Evolutionary conservation across 495 filamentous ascomycete species (phyloP), one percentile per base, ranked within the genome.

Genomic region (Letharia columbiana): DNA sequence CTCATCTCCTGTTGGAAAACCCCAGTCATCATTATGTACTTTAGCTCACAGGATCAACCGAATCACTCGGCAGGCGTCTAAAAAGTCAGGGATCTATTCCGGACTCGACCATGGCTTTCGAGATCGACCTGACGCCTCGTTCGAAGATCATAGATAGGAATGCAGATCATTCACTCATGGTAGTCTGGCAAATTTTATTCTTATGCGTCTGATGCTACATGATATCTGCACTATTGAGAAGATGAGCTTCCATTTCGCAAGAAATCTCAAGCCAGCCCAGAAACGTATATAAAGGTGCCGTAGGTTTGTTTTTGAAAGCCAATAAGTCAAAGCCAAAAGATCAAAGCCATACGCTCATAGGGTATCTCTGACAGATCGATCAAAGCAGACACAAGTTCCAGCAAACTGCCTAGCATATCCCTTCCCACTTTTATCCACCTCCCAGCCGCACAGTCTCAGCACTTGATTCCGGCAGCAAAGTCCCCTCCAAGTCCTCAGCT

Each of bases 401-500:
- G 23, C 62, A 42, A 58, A 39, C 40, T 33, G 4, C 33, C 40
- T 15, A 35, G 28, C 28, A 28, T 45, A 40, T 40, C 39, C 42
- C 15, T 37, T 37, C 54, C 41, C 11, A 18, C n/a, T 31, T 17
- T 37, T 42, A n/a, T 2, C 17, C 41, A 42, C 15, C 15, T 50
- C 35, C 41, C 13, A 61, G 58, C 64, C 59, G 37, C 39, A 54
- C 49, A 49, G 65, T 70, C 65, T 70, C 68, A 67, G 65, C 68
- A 64, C 61, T 70, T 70, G 65, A 70, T 67, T 28, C 65, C 59
- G 39, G 37, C 44, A 61, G 57, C 60, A n/a, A 20, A 28, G 10
- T 17, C 45, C 40, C 31, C 8, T 23, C 17, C 39, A 9, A 17
- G 11, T 41, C 60, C 35, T 20, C 35, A 57, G 4, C 28, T 44